Conservation (phyloP, 1,139 yeast genomes). For the Pichia kudriavzevii region DNA sequence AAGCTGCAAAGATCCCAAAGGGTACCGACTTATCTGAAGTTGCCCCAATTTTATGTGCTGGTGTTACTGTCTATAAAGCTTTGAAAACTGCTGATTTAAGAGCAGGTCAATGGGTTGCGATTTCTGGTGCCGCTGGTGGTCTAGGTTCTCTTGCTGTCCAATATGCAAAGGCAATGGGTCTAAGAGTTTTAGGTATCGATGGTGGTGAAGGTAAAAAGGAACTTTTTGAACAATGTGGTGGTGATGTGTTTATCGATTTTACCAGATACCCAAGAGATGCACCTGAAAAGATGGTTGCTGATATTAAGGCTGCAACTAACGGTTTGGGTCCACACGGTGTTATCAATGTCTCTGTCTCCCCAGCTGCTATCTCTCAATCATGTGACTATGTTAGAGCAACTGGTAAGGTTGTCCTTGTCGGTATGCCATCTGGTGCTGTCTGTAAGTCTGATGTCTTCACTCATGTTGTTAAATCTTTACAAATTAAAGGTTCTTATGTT, state of each 20-base stretch:
- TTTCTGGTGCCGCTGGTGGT: constrained; percentile 84
- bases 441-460: constrained; percentile 54
- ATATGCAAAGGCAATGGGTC: constrained; percentile 79
- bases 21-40: constrained; percentile 66
- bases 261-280: constrained; percentile 26
- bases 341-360: constrained; percentile 74
- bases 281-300: constrained; percentile 43
- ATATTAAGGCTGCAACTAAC: constrained; percentile 47
- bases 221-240: constrained; percentile 53
- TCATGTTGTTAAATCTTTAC: constrained; percentile 57
- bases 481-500: constrained; percentile 68
- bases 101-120: constrained; percentile 75
- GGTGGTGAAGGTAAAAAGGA: constrained; percentile 61
- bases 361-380: constrained; percentile 62
- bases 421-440: constrained; percentile 69
- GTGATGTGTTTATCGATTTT: constrained; percentile 66
- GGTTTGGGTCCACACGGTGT: constrained; percentile 74
- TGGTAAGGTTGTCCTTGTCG: constrained; percentile 76
- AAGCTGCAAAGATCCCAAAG: constrained; percentile 69
- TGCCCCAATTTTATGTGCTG: constrained; percentile 78
- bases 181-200: constrained; percentile 68
- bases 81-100: constrained; percentile 56
- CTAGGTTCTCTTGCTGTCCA: constrained; percentile 76
- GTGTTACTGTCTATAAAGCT: constrained; percentile 80
- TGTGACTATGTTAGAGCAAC: constrained; percentile 61